Conservation (phyloP, 495 filamentous ascomycete species). For the Aspergillus nanangensis region DNA sequence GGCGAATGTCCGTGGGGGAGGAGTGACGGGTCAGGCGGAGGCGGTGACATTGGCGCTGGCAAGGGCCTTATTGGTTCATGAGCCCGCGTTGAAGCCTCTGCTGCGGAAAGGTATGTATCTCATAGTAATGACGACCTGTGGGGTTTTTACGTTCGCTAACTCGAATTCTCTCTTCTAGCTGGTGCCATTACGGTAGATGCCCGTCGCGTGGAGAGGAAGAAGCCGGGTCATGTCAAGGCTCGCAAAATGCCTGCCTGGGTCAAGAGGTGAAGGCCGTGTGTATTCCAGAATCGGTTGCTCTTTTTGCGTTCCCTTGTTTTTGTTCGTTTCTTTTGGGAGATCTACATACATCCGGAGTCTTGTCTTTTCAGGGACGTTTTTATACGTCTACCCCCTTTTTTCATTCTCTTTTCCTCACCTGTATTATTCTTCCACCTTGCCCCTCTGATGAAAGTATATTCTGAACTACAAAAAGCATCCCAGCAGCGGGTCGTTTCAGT, state of each 20-base stretch:
- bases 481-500: too few species aligned
- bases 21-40: slow-evolving; percentile 92
- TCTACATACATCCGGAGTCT: too few species aligned
- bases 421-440: too few species aligned
- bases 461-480: too few species aligned
- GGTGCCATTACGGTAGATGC: slow-evolving; percentile 89
- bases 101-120: slow-evolving; percentile 76
- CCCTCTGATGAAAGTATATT: too few species aligned
- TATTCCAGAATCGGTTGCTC: slow-evolving; percentile 7
- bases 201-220: slow-evolving; percentile 94
- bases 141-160: too few species aligned
- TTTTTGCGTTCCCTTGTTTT: slow-evolving; percentile 5
- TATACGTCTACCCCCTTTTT: too few species aligned
- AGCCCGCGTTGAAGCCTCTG: slow-evolving; percentile 82
- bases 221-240: slow-evolving; percentile 90
- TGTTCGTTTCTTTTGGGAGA: slow-evolving; percentile 11
- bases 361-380: too few species aligned
- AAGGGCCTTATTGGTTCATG: slow-evolving; percentile 82
- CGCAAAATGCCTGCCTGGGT: slow-evolving; percentile 99
- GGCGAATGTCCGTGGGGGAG: slow-evolving; percentile 77
- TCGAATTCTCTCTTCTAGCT: slow-evolving; percentile 48
- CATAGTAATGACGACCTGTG: too few species aligned
- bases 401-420: too few species aligned
- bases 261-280: slow-evolving; percentile 53
- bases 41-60: slow-evolving; percentile 89